A percentile compares a stretch with the other conserved stretches of the same genome.
These are phyloP conservation scores for Crotalaria pallida DNA, from an alignment of 306 rosid species.

Conservation along the genomic window DNA sequence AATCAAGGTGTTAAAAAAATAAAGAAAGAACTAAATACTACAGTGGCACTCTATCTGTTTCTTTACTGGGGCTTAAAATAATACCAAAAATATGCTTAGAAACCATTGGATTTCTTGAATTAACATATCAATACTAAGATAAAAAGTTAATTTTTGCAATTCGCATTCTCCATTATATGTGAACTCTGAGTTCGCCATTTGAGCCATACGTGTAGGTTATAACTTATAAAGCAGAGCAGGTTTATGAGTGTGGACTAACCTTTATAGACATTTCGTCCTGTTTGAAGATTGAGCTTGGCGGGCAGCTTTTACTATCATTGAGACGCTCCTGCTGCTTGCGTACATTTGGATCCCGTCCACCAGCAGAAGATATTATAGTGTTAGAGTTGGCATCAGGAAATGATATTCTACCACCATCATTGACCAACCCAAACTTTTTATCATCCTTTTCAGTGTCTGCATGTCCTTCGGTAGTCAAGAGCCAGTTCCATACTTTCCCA, in stretches of 20 bases:
- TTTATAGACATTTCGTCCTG: conserved; percentile 54
- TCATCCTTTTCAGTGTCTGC: conserved; percentile 49
- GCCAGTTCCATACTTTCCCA: conserved; percentile 97
- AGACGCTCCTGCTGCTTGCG: conserved; percentile 37
- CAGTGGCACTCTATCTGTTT: neutral
- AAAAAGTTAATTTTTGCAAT: neutral
- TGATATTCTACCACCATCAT: conserved; percentile 29
- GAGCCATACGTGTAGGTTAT: conserved; percentile 8
- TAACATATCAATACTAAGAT: neutral
- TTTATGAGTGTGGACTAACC: conserved; percentile 37
- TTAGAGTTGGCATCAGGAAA: conserved; percentile 34
- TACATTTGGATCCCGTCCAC: conserved; percentile 34
- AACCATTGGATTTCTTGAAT: neutral
- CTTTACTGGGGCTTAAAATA: neutral
- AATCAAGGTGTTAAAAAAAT: neutral
- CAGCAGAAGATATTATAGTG: conserved; percentile 31
- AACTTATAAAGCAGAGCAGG: conserved; percentile 26
- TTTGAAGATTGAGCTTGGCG: conserved; percentile 33
- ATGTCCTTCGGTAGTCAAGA: conserved; percentile 66
- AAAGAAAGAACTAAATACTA: neutral
- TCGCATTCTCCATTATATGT: neutral
- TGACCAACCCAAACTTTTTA: conserved; percentile 34
- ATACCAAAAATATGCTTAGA: neutral
- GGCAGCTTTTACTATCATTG: conserved; percentile 28
- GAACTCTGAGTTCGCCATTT: neutral